Percentiles rank a stretch among this genome's conserved stretches.
Evolutionary conservation across 1,284 basidiomycete species (phyloP).

Genomic region (Puccinia polysora): DNA sequence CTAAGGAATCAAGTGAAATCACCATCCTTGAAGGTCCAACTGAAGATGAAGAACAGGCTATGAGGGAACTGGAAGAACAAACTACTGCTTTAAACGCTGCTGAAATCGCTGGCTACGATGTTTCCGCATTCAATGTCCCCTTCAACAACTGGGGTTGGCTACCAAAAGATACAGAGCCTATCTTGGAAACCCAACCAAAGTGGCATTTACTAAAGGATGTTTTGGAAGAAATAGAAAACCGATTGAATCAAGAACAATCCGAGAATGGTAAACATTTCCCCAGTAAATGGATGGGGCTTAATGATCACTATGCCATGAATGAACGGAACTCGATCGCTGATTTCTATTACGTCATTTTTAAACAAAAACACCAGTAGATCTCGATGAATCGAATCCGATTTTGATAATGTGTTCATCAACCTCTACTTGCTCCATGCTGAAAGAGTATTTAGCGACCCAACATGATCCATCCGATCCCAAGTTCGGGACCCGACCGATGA

Average conservation of each 20-base stretch:
- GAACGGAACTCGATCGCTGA: too few species aligned
- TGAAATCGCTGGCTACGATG: conserved; percentile 32
- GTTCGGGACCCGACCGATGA: conserved; percentile 58
- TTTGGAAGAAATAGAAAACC: conserved; percentile 84
- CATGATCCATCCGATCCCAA: conserved; percentile 22
- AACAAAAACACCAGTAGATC: too few species aligned
- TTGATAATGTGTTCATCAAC: conserved; percentile 84
- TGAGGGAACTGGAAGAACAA: conserved; percentile 30
- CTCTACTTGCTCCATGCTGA: conserved; percentile 67
- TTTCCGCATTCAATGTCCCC: neutral
- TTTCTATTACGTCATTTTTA: too few species aligned
- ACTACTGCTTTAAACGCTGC: conserved; percentile 19
- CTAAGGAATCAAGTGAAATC: conserved; percentile 1
- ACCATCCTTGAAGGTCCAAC: conserved; percentile 36
- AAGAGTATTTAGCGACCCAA: conserved; percentile 65
- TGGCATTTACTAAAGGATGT: conserved; percentile 82
- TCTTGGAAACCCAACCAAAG: conserved; percentile 90
- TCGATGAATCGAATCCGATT: conserved; percentile 58
- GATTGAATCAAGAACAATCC: conserved; percentile 58
- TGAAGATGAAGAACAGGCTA: conserved; percentile 42
- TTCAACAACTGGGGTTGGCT: conserved; percentile 58
- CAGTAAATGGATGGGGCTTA: too few species aligned
- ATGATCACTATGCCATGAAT: too few species aligned
- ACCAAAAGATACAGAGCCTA: conserved; percentile 73
- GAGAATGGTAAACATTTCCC: conserved; percentile 29